phyloP scores from a whole-genome alignment of 768 basidiomycete genomes.

The Hericium rajendrae region DNA sequence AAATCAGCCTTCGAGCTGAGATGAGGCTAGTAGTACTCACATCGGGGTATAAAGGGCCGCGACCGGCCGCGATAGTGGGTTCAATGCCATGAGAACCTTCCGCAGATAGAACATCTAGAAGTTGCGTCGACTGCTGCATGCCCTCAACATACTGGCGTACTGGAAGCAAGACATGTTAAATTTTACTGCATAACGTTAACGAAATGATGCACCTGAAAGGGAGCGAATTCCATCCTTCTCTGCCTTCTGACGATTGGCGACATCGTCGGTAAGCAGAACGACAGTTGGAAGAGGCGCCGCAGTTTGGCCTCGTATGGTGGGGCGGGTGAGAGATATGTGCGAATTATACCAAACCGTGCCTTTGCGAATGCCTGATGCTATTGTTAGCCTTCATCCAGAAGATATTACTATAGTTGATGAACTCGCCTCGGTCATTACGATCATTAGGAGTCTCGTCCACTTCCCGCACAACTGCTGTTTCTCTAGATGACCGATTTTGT shows the following conservation, averaged over 20 bases:
- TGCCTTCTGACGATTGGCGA: constrained; percentile 71
- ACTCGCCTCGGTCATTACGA: constrained; percentile 81
- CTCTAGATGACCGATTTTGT: constrained; percentile 30
- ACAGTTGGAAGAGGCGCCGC: constrained; percentile 43
- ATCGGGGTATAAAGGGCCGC: constrained; percentile 63
- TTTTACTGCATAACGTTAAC: background rate
- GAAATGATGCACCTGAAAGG: constrained; percentile 44
- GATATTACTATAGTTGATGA: background rate
- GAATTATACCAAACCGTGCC: constrained; percentile 80
- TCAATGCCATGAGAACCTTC: constrained; percentile 54
- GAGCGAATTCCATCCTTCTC: constrained; percentile 50
- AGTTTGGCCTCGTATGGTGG: constrained; percentile 40
- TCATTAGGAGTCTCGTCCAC: constrained; percentile 86
- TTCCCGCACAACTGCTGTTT: constrained; percentile 71
- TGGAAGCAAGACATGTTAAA: constrained; percentile 17
- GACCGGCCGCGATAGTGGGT: constrained; percentile 41
- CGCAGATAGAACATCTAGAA: constrained; percentile 77
- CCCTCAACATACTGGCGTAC: constrained; percentile 78
- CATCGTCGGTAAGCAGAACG: constrained; percentile 85
- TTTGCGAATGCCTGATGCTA: constrained; percentile 73
- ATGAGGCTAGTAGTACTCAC: constrained; percentile 28
- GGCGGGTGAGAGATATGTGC: constrained; percentile 50
- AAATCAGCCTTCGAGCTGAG: background rate
- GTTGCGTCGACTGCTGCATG: constrained; percentile 48
- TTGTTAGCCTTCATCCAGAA: background rate